Evolutionary conservation across 2,329 filamentous ascomycete species (phyloP).

Genomic region (Cladosporium cucumerinum): DNA sequence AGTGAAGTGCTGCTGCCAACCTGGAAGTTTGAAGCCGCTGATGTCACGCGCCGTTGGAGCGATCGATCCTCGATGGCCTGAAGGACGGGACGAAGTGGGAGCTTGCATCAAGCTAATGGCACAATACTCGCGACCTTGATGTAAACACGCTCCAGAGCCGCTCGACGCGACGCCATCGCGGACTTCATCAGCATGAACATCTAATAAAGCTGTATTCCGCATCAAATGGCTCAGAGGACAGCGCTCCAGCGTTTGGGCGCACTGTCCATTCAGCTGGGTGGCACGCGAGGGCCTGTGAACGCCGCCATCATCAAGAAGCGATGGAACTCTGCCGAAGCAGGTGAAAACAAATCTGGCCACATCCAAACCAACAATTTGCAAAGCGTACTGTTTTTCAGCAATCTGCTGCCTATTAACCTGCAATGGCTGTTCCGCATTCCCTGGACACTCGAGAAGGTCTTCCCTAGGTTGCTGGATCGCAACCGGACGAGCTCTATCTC

Average conservation of each 20-base stretch:
- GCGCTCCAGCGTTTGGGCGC: slow-evolving; percentile 17
- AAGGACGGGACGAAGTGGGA: not conserved
- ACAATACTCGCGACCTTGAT: not conserved
- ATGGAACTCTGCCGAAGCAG: slow-evolving; percentile 42
- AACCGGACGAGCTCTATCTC: slow-evolving; percentile 51
- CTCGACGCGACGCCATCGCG: not conserved
- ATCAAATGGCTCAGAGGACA: slow-evolving; percentile 12
- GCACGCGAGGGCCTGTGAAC: not conserved
- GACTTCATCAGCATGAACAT: not conserved
- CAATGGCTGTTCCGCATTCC: slow-evolving; percentile 58
- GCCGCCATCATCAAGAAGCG: slow-evolving; percentile 22
- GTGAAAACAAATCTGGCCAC: slow-evolving; percentile 71
- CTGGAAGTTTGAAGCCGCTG: not conserved
- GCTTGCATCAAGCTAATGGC: not conserved
- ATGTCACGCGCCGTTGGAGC: not conserved
- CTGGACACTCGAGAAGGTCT: slow-evolving; percentile 39
- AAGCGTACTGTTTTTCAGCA: slow-evolving; percentile 85
- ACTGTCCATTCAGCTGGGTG: slow-evolving; percentile 12
- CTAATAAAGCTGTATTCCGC: not conserved
- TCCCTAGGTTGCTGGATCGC: slow-evolving; percentile 50
- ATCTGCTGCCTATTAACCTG: slow-evolving; percentile 79
- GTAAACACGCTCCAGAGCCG: not conserved
- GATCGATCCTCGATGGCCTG: not conserved
- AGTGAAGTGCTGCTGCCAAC: not conserved
- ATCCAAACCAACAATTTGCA: slow-evolving; percentile 75